phyloP scores from a whole-genome alignment of 1,284 basidiomycete species.

The Naganishia albida region DNA sequence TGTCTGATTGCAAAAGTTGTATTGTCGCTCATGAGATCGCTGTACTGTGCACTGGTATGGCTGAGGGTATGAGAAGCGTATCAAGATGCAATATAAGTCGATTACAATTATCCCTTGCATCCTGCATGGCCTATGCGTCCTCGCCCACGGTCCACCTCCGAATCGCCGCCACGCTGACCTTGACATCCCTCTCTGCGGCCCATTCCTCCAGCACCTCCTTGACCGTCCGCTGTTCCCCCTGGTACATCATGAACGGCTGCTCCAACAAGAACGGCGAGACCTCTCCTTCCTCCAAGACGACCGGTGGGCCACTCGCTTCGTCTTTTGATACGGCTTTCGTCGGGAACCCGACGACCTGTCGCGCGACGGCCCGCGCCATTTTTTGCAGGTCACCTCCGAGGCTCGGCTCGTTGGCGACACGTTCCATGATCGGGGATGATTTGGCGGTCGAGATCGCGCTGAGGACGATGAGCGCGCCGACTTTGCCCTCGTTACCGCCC shows the following conservation, averaged over 20 bases:
- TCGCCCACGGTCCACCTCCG: conserved; percentile 50
- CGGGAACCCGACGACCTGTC: conserved; percentile 84
- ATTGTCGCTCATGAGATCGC: neutral
- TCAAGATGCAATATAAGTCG: conserved; percentile 13
- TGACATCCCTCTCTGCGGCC: conserved; percentile 60
- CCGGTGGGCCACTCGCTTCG: conserved; percentile 37
- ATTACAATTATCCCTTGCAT: neutral
- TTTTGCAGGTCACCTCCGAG: conserved; percentile 61
- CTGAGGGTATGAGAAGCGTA: conserved; percentile 11
- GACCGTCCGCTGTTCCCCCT: conserved; percentile 61
- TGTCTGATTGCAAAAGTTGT: neutral
- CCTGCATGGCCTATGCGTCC: conserved; percentile 26
- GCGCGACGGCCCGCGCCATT: conserved; percentile 74
- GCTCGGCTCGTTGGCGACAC: conserved; percentile 52
- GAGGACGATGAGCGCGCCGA: conserved; percentile 69
- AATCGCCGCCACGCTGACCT: conserved; percentile 47
- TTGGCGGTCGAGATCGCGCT: conserved; percentile 57
- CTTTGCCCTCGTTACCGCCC: conserved; percentile 64
- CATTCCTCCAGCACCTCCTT: conserved; percentile 67
- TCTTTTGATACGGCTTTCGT: conserved; percentile 62
- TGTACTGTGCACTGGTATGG: neutral
- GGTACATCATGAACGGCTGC: conserved; percentile 78
- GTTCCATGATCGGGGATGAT: conserved; percentile 49
- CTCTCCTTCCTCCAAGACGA: conserved; percentile 53
- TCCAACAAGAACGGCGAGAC: conserved; percentile 65